Evolutionary conservation across 495 filamentous ascomycete genomes (phyloP).

Genomic region (Jackrogersella multiformis): DNA sequence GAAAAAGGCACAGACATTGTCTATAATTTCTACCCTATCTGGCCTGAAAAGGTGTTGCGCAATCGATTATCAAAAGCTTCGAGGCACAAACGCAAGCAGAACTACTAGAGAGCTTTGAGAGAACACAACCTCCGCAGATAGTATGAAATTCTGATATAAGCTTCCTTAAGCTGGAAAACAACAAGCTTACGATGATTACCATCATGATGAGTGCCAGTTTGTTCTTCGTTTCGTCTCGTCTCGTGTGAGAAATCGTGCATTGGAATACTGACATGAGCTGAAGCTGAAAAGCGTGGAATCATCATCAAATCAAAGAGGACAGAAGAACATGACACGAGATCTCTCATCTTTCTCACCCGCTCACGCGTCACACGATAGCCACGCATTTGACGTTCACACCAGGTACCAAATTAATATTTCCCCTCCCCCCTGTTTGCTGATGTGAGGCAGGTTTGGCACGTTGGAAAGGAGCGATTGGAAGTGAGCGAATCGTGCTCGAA

Average conservation of each 20-base stretch:
- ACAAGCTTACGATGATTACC: background rate
- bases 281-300: conserved; percentile 14
- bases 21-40: conserved; percentile 38
- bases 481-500: no score
- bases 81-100: conserved; percentile 21
- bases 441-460: conserved; percentile 33
- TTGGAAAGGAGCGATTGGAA: background rate
- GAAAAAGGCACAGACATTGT: conserved; percentile 12
- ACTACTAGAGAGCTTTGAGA: conserved; percentile 22
- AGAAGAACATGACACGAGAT: conserved; percentile 10
- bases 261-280: conserved; percentile 31
- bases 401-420: conserved; percentile 31
- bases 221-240: conserved; percentile 9
- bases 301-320: background rate
- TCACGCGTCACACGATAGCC: conserved; percentile 16
- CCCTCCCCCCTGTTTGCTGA: conserved; percentile 39
- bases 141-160: conserved; percentile 46
- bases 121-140: conserved; percentile 46
- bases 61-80: conserved; percentile 43
- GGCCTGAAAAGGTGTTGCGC: conserved; percentile 46
- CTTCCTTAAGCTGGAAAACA: conserved; percentile 37
- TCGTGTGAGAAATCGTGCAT: conserved; percentile 22
- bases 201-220: conserved; percentile 33
- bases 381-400: conserved; percentile 6
- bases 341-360: conserved; percentile 3